phyloP scores from a whole-genome alignment of 108 stramenopile genomes.

The Cyclotella choctawhatcheeana region DNA sequence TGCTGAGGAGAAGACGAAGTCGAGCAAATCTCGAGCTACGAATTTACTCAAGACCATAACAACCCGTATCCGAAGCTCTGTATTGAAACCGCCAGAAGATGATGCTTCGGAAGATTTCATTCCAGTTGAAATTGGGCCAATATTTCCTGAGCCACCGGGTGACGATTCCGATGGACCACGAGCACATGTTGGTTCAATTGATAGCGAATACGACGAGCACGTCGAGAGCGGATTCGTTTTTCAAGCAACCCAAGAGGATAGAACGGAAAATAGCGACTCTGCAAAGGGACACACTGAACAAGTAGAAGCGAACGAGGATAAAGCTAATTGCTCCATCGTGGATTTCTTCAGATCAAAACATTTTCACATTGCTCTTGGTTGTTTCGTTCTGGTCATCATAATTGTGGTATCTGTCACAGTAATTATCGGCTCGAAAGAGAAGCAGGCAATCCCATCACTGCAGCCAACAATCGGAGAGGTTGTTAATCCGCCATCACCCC shows the following conservation, averaged over 20 bases:
- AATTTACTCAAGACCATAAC: background rate
- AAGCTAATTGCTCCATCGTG: background rate
- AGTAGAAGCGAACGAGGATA: background rate
- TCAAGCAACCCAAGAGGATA: background rate
- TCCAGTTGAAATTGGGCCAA: background rate
- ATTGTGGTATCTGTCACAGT: constrained; percentile 6
- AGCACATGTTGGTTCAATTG: too few species aligned
- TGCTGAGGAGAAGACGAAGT: background rate
- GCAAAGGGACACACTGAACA: background rate
- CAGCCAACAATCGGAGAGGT: constrained; percentile 6
- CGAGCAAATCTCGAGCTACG: background rate
- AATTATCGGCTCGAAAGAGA: background rate
- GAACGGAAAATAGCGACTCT: background rate
- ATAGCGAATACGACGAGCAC: too few species aligned
- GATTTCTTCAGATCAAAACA: constrained; percentile 30
- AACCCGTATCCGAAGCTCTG: too few species aligned
- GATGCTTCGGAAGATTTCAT: background rate
- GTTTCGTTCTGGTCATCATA: constrained; percentile 5
- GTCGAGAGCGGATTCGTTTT: background rate
- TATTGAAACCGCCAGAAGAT: too few species aligned
- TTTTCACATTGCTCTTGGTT: constrained; percentile 2
- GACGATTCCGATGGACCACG: too few species aligned
- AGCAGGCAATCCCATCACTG: background rate
- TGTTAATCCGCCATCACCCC: background rate
- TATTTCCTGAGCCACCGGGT: background rate